A percentile compares a stretch with the other conserved stretches of the same genome.
phyloP scores from a whole-genome alignment of 768 basidiomycete species.

The Leccinum obscurum region DNA sequence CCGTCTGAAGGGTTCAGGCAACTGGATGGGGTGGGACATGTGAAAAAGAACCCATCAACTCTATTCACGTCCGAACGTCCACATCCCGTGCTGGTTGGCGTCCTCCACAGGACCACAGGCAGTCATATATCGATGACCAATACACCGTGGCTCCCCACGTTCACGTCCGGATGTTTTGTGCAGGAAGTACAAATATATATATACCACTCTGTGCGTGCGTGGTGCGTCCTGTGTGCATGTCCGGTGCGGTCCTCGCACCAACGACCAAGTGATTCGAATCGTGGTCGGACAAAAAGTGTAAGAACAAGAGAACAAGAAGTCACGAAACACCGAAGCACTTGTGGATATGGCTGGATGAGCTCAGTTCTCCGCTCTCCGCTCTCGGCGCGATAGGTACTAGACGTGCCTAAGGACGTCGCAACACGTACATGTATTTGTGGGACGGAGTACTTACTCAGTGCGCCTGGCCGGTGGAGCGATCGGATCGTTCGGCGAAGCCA shows the following conservation, averaged over 20 bases:
- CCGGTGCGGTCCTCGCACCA: neutral
- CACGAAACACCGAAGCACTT: neutral
- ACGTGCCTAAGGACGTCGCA: neutral
- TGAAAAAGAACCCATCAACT: neutral
- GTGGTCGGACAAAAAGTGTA: neutral
- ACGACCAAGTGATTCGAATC: neutral
- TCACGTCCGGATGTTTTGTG: neutral
- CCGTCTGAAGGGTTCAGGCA: neutral
- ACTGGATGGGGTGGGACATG: neutral
- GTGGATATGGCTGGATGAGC: neutral
- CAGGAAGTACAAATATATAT: neutral
- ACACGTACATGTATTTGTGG: neutral
- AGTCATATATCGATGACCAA: neutral
- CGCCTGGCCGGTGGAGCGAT: neutral
- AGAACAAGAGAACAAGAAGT: neutral
- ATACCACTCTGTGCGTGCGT: neutral
- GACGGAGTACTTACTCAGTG: neutral
- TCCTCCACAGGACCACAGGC: neutral
- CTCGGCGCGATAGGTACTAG: neutral
- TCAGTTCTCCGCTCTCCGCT: neutral
- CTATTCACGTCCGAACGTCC: neutral
- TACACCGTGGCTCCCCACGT: conserved; percentile 12
- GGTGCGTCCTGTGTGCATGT: neutral
- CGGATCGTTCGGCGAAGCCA: neutral
- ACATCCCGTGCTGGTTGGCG: neutral